Base-by-base conservation (phyloP, 331 rosid species). In the Acacia pycnantha region DNA sequence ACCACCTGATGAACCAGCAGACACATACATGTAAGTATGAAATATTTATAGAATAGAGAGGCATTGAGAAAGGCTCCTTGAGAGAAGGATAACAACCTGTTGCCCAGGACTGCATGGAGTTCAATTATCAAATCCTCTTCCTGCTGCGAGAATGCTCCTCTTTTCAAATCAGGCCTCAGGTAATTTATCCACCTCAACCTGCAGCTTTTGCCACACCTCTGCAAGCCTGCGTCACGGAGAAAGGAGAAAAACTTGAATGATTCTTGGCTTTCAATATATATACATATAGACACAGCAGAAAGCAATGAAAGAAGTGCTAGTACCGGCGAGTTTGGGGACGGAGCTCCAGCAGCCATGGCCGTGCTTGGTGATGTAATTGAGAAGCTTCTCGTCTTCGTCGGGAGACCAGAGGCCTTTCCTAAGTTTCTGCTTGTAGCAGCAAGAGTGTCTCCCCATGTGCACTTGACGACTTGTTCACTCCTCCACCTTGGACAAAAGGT, bases 331-430 rank as follows among this genome's bases (percentile, higher is more conserved):
- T 79, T 94, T 94, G 50, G 98, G 98, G 77, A 94, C 98, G 16
- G 98, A 92, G 72, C 98, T 94, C 98, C 98, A 94, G 82, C 98
- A 94, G 56, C 98, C 98, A 90, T 91, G 98, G 58, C 98, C 98
- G 75, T 92, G 90, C 75, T 92, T 91, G 62, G 94, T 94, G 78
- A 94, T 94, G 81, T 92, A 88, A 84, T 89, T 89, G 64, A 91
- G 78, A 81, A 94, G 98, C 86, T 92, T 94, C 83, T 94, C 98
- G n/a, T 94, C 98, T 89, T 94, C 98, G 80, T 94, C 98, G 7
- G 98, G 98, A 80, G 98, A 94, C 98, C 98, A 94, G 67, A 94
- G 93, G 68, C 98, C 98, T 85, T 94, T 94, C 83, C 98, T 75
- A 21, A 94, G 87, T 86, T 92, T 92, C 89, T 94, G 98, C 85